Conservation (phyloP, 495 filamentous ascomycete species). For the Lasiosphaeria ovina region DNA sequence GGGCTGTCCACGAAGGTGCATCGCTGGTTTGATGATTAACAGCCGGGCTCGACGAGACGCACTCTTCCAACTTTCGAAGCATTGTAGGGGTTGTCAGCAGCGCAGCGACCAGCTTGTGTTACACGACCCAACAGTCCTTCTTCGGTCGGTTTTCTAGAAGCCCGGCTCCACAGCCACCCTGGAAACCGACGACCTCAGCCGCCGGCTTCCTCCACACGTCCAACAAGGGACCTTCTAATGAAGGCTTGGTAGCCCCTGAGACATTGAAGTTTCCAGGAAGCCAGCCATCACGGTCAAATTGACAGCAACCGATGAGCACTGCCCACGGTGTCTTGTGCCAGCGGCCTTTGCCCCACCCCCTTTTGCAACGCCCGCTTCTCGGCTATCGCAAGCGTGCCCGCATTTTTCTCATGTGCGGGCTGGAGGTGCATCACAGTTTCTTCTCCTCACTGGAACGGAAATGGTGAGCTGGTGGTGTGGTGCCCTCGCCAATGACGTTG, state of each 20-base stretch:
- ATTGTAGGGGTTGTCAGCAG: neutral
- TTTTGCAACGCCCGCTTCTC: conserved; percentile 4
- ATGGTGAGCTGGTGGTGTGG: neutral
- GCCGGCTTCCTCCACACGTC: too few species aligned
- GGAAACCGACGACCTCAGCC: too few species aligned
- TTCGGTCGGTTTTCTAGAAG: conserved; percentile 29
- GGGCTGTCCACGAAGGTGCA: neutral
- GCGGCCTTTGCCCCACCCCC: neutral
- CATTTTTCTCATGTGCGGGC: neutral
- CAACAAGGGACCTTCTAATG: too few species aligned
- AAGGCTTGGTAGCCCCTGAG: neutral
- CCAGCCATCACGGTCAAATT: neutral
- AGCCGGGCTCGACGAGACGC: neutral
- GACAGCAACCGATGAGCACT: neutral
- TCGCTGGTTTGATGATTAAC: neutral
- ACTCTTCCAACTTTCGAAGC: neutral
- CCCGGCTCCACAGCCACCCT: conserved; percentile 15
- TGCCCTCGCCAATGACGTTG: conserved; percentile 12
- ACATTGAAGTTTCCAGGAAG: neutral
- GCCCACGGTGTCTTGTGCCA: neutral
- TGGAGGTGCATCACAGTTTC: conserved; percentile 1
- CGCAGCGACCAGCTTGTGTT: conserved; percentile 19
- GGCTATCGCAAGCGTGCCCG: conserved; percentile 5
- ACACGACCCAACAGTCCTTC: conserved; percentile 17
- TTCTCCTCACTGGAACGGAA: neutral